Percentiles rank a stretch among this genome's conserved stretches.
phyloP scores from a whole-genome alignment of 1,284 basidiomycete species.

The Ceratobasidium sp. region DNA sequence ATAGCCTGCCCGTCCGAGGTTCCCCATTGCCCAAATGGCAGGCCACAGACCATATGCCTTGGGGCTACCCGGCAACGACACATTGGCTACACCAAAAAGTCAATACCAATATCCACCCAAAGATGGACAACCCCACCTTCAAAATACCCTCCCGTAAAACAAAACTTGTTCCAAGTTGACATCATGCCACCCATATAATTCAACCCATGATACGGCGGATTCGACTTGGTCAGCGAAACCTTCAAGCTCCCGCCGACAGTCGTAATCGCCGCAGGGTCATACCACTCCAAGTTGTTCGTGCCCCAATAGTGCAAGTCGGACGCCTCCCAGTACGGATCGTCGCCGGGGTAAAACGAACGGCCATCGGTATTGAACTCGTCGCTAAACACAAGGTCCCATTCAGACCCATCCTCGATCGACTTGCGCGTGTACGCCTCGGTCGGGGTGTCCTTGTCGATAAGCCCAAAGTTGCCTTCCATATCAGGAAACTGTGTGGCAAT shows the following conservation, averaged over 20 bases:
- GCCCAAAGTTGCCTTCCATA: constrained; percentile 51
- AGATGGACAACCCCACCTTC: constrained; percentile 62
- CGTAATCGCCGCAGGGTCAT: constrained; percentile 80
- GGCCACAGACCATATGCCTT: constrained; percentile 63
- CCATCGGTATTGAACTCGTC: constrained; percentile 92
- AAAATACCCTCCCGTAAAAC: constrained; percentile 81
- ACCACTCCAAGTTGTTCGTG: constrained; percentile 73
- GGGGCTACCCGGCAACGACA: constrained; percentile 64
- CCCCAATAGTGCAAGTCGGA: constrained; percentile 79
- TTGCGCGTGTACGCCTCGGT: constrained; percentile 62
- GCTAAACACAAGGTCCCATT: constrained; percentile 87
- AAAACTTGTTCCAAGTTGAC: constrained; percentile 86
- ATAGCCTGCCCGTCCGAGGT: constrained; percentile 86
- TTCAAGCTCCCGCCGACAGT: constrained; percentile 68
- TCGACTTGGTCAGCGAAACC: constrained; percentile 55
- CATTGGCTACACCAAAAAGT: constrained; percentile 57
- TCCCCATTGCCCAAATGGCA: constrained; percentile 92
- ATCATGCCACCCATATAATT: constrained; percentile 74
- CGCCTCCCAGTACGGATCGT: constrained; percentile 80
- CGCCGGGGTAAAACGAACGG: constrained; percentile 61
- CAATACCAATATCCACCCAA: constrained; percentile 51
- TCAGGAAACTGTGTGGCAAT: constrained; percentile 60
- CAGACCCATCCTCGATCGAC: constrained; percentile 67
- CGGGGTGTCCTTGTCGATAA: constrained; percentile 78
- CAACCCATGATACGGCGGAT: constrained; percentile 60